A percentile compares a stretch with the other conserved stretches of the same genome.
phyloP scores from a whole-genome alignment of 2,329 filamentous ascomycete genomes.

The Fusarium concolor region DNA sequence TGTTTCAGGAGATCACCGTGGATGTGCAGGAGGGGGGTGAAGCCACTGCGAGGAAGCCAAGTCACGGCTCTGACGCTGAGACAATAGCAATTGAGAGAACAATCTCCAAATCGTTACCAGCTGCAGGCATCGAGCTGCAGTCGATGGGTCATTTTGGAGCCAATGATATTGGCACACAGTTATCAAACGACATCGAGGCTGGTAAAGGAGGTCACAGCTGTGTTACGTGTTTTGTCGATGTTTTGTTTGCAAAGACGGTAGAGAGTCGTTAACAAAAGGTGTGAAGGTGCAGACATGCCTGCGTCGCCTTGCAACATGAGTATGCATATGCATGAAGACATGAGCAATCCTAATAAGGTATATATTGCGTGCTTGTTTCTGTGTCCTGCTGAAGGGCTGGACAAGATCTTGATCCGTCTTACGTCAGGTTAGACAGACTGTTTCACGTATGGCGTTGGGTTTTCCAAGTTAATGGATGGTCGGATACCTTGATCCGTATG shows the following conservation, averaged over 20 bases:
- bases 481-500: conserved; percentile 5
- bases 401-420: not conserved
- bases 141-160: conserved; percentile 42
- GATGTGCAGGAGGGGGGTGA: conserved; percentile 51
- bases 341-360: no score
- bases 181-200: conserved; percentile 26
- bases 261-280: conserved; percentile 29
- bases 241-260: conserved; percentile 43
- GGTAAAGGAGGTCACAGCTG: conserved; percentile 27
- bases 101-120: conserved; percentile 18
- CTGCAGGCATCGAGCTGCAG: conserved; percentile 41
- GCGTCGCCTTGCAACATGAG: no score
- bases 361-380: not conserved
- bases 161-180: conserved; percentile 36
- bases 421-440: not conserved
- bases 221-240: conserved; percentile 41
- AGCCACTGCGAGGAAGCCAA: conserved; percentile 7
- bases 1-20: conserved; percentile 71
- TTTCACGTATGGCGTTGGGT: conserved; percentile 14
- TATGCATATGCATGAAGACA: no score
- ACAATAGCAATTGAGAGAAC: conserved; percentile 16
- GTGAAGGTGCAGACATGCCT: not conserved
- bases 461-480: not conserved
- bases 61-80: conserved; percentile 13
- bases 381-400: not conserved